Percentiles rank a stretch among this genome's conserved stretches.
These are phyloP conservation scores for Mycena citricolor DNA, from an alignment of 1,284 basidiomycete species.

Conservation along the genomic window DNA sequence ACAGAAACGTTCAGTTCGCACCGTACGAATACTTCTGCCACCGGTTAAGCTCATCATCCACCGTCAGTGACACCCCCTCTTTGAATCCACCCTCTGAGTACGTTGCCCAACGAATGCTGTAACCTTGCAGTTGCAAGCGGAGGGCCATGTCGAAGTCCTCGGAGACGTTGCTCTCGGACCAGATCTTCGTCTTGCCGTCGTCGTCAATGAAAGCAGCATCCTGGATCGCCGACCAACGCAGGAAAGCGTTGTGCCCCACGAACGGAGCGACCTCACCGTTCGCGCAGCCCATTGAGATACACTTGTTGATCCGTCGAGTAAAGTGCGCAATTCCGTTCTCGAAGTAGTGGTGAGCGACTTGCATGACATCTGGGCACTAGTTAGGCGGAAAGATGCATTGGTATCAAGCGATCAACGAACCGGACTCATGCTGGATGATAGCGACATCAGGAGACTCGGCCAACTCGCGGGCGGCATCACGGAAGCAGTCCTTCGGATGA, in stretches of 20 bases:
- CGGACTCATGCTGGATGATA: conserved; percentile 82
- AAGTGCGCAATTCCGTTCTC: conserved; percentile 72
- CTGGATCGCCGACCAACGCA: conserved; percentile 83
- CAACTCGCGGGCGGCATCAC: conserved; percentile 82
- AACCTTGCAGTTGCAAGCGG: conserved; percentile 63
- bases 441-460: conserved; percentile 75
- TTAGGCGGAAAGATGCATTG: conserved; percentile 1
- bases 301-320: conserved; percentile 46
- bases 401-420: conserved; percentile 31
- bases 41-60: conserved; percentile 77
- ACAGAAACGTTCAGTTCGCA: conserved; percentile 35
- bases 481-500: conserved; percentile 64
- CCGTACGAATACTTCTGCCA: conserved; percentile 90
- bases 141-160: conserved; percentile 82
- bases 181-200: conserved; percentile 70
- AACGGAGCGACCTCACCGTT: conserved; percentile 82
- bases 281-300: conserved; percentile 40
- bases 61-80: conserved; percentile 84
- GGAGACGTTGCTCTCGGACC: conserved; percentile 83
- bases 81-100: conserved; percentile 81
- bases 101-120: conserved; percentile 81
- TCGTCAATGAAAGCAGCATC: conserved; percentile 73
- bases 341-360: conserved; percentile 63
- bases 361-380: conserved; percentile 62
- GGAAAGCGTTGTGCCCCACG: conserved; percentile 86